Conservation (phyloP, 805 yeast genomes). For the Yarrowia phangngaensis region DNA sequence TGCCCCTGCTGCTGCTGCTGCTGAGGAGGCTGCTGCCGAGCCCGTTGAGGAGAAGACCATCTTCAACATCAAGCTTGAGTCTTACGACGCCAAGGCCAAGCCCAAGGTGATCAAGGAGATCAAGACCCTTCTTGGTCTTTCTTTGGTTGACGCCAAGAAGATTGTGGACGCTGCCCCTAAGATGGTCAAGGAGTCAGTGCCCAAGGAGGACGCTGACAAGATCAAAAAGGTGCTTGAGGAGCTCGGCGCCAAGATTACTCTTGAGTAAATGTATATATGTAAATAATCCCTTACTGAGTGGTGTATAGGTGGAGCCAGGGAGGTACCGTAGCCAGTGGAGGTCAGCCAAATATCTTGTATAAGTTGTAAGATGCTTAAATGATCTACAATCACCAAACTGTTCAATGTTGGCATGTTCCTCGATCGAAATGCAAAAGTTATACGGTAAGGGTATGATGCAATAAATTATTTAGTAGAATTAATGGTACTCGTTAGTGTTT, state of each 20-base stretch:
- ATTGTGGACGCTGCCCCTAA: conserved; percentile 98
- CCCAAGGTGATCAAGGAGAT: conserved; percentile 98
- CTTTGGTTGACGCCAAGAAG: conserved; percentile 95
- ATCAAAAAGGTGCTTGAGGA: conserved; percentile 89
- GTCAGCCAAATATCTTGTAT: too few relatives aligned
- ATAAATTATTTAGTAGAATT: background rate
- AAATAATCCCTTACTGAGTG: background rate
- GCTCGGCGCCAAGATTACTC: conserved; percentile 85
- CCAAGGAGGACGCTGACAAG: conserved; percentile 97
- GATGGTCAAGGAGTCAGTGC: conserved; percentile 87
- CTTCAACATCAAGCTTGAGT: conserved; percentile 85
- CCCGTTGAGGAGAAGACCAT: conserved; percentile 92
- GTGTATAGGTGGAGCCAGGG: too few relatives aligned
- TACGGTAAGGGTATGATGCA: too few relatives aligned
- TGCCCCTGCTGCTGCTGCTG: conserved; percentile 63
- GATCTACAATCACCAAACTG: too few relatives aligned
- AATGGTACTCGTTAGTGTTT: background rate
- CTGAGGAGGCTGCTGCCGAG: conserved; percentile 70
- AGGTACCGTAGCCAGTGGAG: too few relatives aligned
- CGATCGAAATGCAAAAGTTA: too few relatives aligned
- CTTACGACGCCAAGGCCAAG: conserved; percentile 90
- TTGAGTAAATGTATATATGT: conserved; percentile 57
- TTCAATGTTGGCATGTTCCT: too few relatives aligned
- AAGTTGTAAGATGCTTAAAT: too few relatives aligned
- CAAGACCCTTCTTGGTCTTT: conserved; percentile 82